Conservation (phyloP, 2,329 filamentous ascomycete species). For the Exophiala oligosperma region DNA sequence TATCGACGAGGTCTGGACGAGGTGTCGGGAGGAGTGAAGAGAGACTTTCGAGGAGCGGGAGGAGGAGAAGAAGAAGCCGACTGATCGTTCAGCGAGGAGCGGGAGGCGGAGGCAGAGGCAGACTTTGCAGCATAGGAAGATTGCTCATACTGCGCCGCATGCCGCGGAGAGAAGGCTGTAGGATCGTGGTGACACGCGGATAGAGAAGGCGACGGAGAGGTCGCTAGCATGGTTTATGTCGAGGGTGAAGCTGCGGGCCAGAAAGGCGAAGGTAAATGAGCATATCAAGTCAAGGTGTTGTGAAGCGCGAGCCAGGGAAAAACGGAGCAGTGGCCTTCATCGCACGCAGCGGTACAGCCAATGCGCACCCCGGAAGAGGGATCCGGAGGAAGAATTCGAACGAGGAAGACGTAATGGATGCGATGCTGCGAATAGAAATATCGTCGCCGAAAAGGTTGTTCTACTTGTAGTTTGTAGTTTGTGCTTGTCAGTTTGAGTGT, state of each 20-base stretch:
- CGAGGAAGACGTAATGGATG: background rate
- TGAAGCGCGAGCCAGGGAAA: background rate
- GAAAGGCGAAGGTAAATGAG: background rate
- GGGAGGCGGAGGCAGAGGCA: background rate
- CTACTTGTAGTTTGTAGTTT: too few relatives aligned
- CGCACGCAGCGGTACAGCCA: background rate
- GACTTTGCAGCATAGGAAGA: background rate
- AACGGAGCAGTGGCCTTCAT: background rate
- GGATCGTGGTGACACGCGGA: slow-evolving; percentile 12
- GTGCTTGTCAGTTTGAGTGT: background rate
- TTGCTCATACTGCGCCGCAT: slow-evolving; percentile 17
- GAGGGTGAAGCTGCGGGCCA: slow-evolving; percentile 3
- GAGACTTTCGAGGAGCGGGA: slow-evolving; percentile 1
- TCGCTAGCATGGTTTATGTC: slow-evolving; percentile 29
- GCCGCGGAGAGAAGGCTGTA: slow-evolving; percentile 9
- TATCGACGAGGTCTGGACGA: slow-evolving; percentile 12
- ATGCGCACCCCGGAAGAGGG: too few relatives aligned
- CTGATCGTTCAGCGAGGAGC: background rate
- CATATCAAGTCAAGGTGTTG: background rate
- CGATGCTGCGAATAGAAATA: too few relatives aligned
- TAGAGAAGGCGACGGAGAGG: slow-evolving; percentile 27
- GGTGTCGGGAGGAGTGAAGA: slow-evolving; percentile 9
- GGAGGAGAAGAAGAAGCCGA: background rate
- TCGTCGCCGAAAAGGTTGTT: too few relatives aligned
- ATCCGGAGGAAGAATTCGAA: background rate